Percentiles rank a stretch among this genome's conserved stretches.
phyloP scores from a whole-genome alignment of 2,329 filamentous ascomycete species.

The Phaeosphaeriaceae sp. region DNA sequence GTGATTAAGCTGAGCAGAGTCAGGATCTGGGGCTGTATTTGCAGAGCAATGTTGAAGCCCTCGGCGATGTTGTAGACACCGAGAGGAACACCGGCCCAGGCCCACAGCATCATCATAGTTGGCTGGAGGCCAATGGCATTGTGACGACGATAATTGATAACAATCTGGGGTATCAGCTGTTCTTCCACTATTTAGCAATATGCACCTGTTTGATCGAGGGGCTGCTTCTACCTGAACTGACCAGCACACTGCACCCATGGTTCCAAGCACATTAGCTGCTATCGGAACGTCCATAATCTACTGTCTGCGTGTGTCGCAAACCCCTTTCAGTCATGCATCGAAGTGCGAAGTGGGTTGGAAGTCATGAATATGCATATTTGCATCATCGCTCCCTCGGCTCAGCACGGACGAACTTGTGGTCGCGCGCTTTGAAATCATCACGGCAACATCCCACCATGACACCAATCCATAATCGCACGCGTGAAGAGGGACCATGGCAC shows the following conservation, averaged over 20 bases:
- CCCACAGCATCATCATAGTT: conserved; percentile 77
- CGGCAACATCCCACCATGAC: not conserved
- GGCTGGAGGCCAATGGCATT: conserved; percentile 70
- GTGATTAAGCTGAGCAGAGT: conserved; percentile 60
- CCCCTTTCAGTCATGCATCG: not conserved
- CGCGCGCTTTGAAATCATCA: conserved; percentile 29
- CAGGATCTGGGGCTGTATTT: conserved; percentile 65
- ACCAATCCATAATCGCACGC: not conserved
- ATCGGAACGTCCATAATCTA: conserved; percentile 61
- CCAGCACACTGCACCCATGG: conserved; percentile 67
- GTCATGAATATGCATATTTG: not conserved
- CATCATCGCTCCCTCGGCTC: conserved; percentile 15
- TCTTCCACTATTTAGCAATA: conserved; percentile 8
- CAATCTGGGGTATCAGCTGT: conserved; percentile 73
- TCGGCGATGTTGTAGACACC: conserved; percentile 67
- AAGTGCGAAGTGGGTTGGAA: not conserved
- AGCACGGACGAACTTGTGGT: conserved; percentile 11
- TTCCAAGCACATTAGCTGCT: conserved; percentile 66
- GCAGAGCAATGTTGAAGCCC: conserved; percentile 60
- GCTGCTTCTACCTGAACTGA: conserved; percentile 61
- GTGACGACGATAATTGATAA: conserved; percentile 71
- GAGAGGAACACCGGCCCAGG: conserved; percentile 70
- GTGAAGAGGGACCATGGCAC: conserved; percentile 25
- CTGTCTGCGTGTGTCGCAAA: not conserved
- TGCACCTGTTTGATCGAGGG: not conserved